These are phyloP conservation scores for Agrostemma githago DNA, from an alignment of 148 eudicot species.

Conservation along the genomic window DNA sequence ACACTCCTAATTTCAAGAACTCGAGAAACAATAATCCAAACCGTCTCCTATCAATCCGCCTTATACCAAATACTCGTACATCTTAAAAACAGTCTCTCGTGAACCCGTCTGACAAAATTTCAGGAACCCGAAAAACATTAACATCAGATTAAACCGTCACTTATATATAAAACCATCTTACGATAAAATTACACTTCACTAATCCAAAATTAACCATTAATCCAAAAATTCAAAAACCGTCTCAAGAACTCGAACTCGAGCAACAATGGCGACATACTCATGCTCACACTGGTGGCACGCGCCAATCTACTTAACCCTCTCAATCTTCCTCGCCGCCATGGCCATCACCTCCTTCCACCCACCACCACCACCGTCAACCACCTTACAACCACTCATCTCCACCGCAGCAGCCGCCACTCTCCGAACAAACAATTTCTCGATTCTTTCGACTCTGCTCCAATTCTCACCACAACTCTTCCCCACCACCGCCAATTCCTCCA, in stretches of 20 bases:
- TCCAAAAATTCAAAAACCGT: too few species aligned
- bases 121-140: background rate
- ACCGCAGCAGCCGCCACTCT: conserved; percentile 36
- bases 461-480: conserved; percentile 49
- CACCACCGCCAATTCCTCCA: conserved; percentile 29
- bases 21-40: too few species aligned
- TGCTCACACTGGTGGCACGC: conserved; percentile 71
- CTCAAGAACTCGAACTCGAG: background rate
- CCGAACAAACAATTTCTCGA: conserved; percentile 33
- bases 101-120: too few species aligned
- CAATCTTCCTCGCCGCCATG: conserved; percentile 11
- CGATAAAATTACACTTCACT: too few species aligned
- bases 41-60: too few species aligned
- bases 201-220: too few species aligned
- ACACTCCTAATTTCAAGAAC: too few species aligned
- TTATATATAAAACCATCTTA: too few species aligned
- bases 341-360: conserved; percentile 30
- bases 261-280: conserved; percentile 16
- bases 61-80: too few species aligned
- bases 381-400: conserved; percentile 3
- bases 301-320: conserved; percentile 38
- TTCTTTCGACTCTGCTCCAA: conserved; percentile 47
- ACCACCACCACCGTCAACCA: conserved; percentile 22
- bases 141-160: background rate
- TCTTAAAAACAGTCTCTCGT: too few species aligned